Evolutionary conservation across 768 basidiomycete species (phyloP).

Genomic region (Leccinum broughii): DNA sequence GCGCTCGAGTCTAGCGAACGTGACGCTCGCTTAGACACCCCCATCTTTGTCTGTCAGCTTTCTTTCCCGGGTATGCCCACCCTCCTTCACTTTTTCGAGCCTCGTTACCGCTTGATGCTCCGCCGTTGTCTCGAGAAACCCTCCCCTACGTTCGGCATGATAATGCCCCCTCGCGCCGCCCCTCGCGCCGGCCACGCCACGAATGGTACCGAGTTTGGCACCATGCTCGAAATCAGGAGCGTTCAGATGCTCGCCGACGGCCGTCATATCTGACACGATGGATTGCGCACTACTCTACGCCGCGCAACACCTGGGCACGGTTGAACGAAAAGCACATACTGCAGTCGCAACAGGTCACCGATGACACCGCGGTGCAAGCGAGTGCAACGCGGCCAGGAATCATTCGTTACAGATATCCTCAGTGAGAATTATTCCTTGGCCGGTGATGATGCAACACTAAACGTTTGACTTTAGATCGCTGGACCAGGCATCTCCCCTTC

Average conservation of each 20-base stretch:
- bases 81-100: constrained; percentile 91
- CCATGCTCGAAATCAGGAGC: constrained; percentile 85
- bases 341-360: constrained; percentile 42
- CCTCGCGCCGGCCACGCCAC: constrained; percentile 21
- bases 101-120: constrained; percentile 94
- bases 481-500: constrained; percentile 60
- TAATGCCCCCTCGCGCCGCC: constrained; percentile 62
- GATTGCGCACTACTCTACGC: constrained; percentile 57
- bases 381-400: constrained; percentile 46
- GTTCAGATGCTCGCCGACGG: constrained; percentile 91
- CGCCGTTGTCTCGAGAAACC: constrained; percentile 85
- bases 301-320: constrained; percentile 54
- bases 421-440: constrained; percentile 49
- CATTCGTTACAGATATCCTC: constrained; percentile 69
- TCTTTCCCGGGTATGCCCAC: constrained; percentile 92
- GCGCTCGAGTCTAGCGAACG: constrained; percentile 75
- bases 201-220: constrained; percentile 66
- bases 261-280: constrained; percentile 65
- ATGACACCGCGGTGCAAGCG: constrained; percentile 42
- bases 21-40: constrained; percentile 78
- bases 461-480: constrained; percentile 43
- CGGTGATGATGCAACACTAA: not conserved
- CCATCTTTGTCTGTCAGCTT: constrained; percentile 88
- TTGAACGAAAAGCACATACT: constrained; percentile 57
- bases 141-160: constrained; percentile 88